Base-by-base conservation (phyloP, 768 basidiomycete species). In the Boletus subcaerulescens region DNA sequence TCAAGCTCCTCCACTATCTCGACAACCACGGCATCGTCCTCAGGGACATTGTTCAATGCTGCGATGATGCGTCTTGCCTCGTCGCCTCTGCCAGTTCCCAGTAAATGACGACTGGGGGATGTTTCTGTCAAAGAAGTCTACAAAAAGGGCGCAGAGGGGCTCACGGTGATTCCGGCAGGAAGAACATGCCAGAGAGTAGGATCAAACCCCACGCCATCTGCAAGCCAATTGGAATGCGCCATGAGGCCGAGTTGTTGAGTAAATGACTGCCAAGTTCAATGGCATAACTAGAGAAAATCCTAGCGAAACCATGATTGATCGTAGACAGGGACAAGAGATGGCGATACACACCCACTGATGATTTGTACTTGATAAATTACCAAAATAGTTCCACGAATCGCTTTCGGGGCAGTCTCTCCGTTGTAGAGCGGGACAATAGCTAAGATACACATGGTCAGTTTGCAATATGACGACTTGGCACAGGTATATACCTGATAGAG, bases 191-290 rank as follows among this genome's bases (percentile, higher is more conserved):
- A 18, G 81, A 82, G 22, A 88, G 76, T 24, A 90, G 71, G 44
- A 85, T 76, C 4, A 85, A 60, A 36, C 88, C 89, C 82, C 86
- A 86, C 15, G 82, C 62, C 61, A 91, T 73, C 63, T 91, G 89
- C 7, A 91, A 71, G 12, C 87, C 88, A n/a, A 91, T 80, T 7
- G 85, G 86, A 20, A 87, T 75, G 22, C 84, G 77, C 88, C 89
- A 92, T 1, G 86, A 87, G 0, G 84, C 86, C 9, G 85, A 80
- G 54, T 72, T 77, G 3, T 65, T 57, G 56, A 89, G 68, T 13
- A 55, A 59, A 60, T 89, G 85, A 0, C 83, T 83, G 0, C 82
- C 87, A 29, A 87, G 76, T 60, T 90, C 87, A 22, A 91, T 35
- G 33, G 14, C 14, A 35, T 35, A 35, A 35, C 33, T 35, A 71